Base-by-base conservation (phyloP, 148 eudicot species). In the Selenicereus undatus region DNA sequence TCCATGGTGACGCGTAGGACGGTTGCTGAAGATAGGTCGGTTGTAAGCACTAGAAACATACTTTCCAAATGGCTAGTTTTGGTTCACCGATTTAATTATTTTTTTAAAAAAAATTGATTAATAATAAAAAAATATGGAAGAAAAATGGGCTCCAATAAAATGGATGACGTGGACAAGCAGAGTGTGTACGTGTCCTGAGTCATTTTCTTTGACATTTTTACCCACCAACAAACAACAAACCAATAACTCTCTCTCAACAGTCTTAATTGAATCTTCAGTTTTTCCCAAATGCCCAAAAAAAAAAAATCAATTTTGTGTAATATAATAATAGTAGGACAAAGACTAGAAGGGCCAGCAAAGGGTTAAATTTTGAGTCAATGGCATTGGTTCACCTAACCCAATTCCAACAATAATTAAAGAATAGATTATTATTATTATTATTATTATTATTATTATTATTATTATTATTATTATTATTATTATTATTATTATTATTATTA, bases 1-100 rank as follows among this genome's bases (percentile, higher is more conserved):
- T 11, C 30, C 52, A 3, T 12, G 5, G 58, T 74, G 76, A 74
- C 39, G 76, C 21, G 21, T 45, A 0, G 75, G 75, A 72, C 52
- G 52, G 75, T 39, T 42, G 24, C 75, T 8, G 26, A 72, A 48
- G 76, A 74, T 45, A 24, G 20, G 76, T 51, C 32, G 77, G 11
- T 32, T 39, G 43, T 62, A 74, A 26, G 43, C 11, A 74, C 52
- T 83, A 79, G 0, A 66, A 70, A 83, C 76, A 16, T 70, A 72
- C 73, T 69, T 45, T 62, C 56, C 85, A 83, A 75, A 66, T 80
- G 82, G 82, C 54, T 56, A 42, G 58, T 42, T 71, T 13, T 83
- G 14, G 52, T 76, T 80, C 85, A 79, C 76, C 42, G 9, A 70
- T 7, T 42, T 5, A 14, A 70, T 7, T 42, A 8, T 42, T 32